Percentiles rank a stretch among this genome's conserved stretches.
phyloP scores from a whole-genome alignment of 179 eudicot genomes.

The Gypsophila paniculata region DNA sequence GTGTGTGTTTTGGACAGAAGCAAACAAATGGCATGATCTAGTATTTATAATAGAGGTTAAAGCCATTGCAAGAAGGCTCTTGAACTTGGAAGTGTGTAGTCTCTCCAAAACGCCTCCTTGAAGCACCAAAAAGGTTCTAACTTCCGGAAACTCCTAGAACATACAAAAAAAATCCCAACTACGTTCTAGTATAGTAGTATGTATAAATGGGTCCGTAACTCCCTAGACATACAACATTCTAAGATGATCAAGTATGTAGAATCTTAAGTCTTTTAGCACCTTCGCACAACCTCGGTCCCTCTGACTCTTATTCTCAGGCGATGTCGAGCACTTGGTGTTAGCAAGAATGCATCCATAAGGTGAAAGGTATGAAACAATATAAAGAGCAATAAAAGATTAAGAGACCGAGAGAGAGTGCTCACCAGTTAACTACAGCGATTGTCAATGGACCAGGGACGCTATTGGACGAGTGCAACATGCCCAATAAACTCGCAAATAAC shows the following conservation, averaged over 20 bases:
- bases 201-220: not conserved
- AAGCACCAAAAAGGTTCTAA: not conserved
- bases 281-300: not conserved
- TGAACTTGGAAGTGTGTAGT: no score
- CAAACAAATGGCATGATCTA: not conserved
- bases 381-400: not conserved
- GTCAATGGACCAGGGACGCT: constrained; percentile 66
- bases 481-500: constrained; percentile 42
- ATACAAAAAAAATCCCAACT: no score
- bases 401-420: constrained; percentile 30
- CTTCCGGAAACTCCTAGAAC: not conserved
- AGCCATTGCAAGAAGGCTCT: no score
- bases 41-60: not conserved
- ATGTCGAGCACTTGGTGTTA: not conserved
- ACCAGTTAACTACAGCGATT: constrained; percentile 79
- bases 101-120: no score
- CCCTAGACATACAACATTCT: not conserved
- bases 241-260: not conserved
- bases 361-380: not conserved
- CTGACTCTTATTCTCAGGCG: not conserved
- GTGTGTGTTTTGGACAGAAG: not conserved
- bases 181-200: no score
- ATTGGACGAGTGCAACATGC: constrained; percentile 55
- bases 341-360: not conserved
- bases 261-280: not conserved